Evolutionary conservation across 139 green algal genomes (phyloP).

Genomic region (Chlamydomonas schloesseri): DNA sequence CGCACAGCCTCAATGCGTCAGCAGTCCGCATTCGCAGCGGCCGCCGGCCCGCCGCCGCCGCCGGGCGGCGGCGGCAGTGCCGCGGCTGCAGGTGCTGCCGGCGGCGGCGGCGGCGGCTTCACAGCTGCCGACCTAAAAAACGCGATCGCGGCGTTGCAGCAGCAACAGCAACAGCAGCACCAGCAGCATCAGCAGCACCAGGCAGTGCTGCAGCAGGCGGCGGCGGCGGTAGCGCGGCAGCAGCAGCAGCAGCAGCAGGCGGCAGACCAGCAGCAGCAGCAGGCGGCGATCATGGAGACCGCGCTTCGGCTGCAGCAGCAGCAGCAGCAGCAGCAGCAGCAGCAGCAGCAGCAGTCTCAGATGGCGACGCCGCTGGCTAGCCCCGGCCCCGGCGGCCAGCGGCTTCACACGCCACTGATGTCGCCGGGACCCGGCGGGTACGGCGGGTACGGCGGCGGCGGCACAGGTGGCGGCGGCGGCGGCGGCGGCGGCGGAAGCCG

Average conservation of each 20-base stretch:
- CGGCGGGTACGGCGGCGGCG: too few relatives aligned
- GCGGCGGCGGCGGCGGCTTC: background rate
- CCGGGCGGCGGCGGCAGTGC: background rate
- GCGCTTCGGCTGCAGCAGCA: background rate
- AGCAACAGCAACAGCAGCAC: background rate
- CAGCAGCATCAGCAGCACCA: background rate
- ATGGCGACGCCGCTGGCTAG: background rate
- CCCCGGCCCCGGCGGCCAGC: too few relatives aligned
- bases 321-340: background rate
- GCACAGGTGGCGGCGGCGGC: background rate
- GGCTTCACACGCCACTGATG: too few relatives aligned
- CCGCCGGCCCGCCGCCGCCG: background rate
- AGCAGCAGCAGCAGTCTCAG: background rate
- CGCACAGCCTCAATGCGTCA: background rate
- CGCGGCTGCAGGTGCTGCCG: background rate
- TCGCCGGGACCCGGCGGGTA: background rate
- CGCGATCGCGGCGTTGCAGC: constrained; percentile 16
- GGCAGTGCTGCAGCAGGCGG: background rate
- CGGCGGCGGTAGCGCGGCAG: too few relatives aligned
- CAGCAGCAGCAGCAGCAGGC: too few relatives aligned
- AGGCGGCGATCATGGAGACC: too few relatives aligned
- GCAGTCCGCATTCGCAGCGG: constrained; percentile 14
- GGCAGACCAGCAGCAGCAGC: too few relatives aligned
- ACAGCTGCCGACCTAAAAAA: background rate
- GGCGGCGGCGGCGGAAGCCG: background rate